phyloP scores from a whole-genome alignment of 371 early-diverging fungal species.

The Mortierella sp. region DNA sequence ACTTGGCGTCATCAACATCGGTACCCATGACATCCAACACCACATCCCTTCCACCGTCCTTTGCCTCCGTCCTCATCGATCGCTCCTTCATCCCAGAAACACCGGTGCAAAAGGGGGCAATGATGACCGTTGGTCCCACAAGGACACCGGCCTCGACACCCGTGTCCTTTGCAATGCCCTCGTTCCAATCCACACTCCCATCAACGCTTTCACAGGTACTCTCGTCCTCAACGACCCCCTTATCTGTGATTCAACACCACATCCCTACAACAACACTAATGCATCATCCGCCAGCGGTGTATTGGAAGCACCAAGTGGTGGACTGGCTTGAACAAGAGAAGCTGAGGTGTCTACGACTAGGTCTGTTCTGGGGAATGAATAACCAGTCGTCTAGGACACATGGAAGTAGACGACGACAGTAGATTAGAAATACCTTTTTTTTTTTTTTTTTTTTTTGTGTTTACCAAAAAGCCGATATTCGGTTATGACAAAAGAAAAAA shows the following conservation, averaged over 20 bases:
- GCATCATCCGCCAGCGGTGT: conserved; percentile 41
- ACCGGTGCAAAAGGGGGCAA: too few species aligned
- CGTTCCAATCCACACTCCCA: conserved; percentile 20
- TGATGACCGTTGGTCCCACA: background rate
- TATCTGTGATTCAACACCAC: conserved; percentile 22
- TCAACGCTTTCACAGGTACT: conserved; percentile 24
- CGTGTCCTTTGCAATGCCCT: background rate
- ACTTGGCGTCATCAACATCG: too few species aligned
- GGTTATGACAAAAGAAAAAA: too few species aligned
- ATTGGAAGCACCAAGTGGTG: conserved; percentile 50
- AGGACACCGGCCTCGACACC: conserved; percentile 22
- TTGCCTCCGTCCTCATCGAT: too few species aligned
- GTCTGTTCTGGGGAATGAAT: conserved; percentile 44
- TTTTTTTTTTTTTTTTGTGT: too few species aligned
- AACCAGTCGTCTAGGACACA: conserved; percentile 19
- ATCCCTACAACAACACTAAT: conserved; percentile 31
- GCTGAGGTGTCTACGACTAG: conserved; percentile 33
- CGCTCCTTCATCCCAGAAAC: too few species aligned
- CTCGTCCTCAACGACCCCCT: conserved; percentile 19
- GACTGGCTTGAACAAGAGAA: conserved; percentile 53
- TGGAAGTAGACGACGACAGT: conserved; percentile 13
- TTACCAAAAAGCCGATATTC: too few species aligned
- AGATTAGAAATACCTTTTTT: too few species aligned
- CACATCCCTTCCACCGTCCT: too few species aligned
- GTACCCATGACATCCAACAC: too few species aligned